These are phyloP conservation scores for Xylaria sp. DNA, from an alignment of 2,329 filamentous ascomycete genomes.

Conservation along the genomic window DNA sequence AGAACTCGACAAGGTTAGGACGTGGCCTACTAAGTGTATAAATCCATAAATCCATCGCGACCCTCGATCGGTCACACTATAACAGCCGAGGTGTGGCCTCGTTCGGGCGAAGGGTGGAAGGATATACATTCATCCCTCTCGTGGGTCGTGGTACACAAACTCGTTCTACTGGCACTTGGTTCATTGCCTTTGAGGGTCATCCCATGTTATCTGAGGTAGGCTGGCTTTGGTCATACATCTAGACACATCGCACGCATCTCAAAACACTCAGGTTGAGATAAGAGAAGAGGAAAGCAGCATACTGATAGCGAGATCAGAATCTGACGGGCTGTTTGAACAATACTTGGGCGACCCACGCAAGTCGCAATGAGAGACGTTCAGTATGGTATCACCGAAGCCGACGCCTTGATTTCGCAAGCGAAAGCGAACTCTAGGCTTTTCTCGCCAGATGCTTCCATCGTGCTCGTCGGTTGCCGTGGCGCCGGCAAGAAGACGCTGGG, in stretches of 20 bases:
- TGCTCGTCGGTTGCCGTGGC: slow-evolving; percentile 76
- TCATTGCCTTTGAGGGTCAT: neutral
- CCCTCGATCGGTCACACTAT: slow-evolving; percentile 20
- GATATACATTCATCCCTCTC: slow-evolving; percentile 17
- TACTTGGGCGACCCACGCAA: slow-evolving; percentile 5
- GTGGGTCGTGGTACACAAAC: slow-evolving; percentile 4
- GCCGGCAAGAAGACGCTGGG: slow-evolving; percentile 78
- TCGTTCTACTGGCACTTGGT: neutral
- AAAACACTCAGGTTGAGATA: neutral
- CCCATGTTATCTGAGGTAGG: neutral
- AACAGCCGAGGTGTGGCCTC: slow-evolving; percentile 19
- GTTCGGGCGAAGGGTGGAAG: slow-evolving; percentile 11
- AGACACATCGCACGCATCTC: slow-evolving; percentile 5
- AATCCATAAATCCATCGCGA: neutral
- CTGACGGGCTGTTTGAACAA: neutral
- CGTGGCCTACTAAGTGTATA: neutral
- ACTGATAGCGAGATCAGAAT: neutral
- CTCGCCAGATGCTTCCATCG: slow-evolving; percentile 71
- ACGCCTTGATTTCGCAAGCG: slow-evolving; percentile 28
- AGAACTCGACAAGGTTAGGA: neutral
- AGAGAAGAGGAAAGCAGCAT: neutral
- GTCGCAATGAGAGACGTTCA: slow-evolving; percentile 42
- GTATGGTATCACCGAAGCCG: slow-evolving; percentile 34
- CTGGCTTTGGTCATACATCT: neutral
- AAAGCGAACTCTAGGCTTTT: slow-evolving; percentile 58